phyloP scores from a whole-genome alignment of 2,329 filamentous ascomycete genomes.

The Pseudogymnoascus sp. region DNA sequence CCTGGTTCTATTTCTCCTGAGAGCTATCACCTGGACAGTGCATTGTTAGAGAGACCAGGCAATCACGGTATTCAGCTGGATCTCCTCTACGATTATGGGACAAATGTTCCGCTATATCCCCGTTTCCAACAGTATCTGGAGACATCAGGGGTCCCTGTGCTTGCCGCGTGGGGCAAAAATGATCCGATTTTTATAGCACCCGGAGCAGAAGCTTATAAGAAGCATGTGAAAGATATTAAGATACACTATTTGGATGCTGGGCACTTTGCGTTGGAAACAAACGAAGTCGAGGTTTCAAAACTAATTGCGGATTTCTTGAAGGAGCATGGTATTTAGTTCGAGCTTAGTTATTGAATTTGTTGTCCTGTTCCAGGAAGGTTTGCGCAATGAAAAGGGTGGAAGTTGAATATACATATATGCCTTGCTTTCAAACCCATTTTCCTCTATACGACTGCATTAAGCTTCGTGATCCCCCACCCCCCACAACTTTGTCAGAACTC shows the following conservation, averaged over 20 bases:
- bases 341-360: neutral
- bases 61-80: conserved; percentile 49
- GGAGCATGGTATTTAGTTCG: neutral
- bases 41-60: conserved; percentile 42
- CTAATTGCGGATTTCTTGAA: conserved; percentile 13
- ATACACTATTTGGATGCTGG: conserved; percentile 46
- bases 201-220: conserved; percentile 47
- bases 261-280: conserved; percentile 41
- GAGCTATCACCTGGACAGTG: conserved; percentile 40
- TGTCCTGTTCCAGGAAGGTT: neutral
- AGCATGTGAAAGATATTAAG: conserved; percentile 42
- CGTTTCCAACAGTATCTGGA: conserved; percentile 49
- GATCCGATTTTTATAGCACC: conserved; percentile 44
- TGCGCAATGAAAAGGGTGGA: neutral
- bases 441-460: too few relatives aligned
- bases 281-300: conserved; percentile 14
- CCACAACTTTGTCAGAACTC: too few relatives aligned
- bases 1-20: neutral
- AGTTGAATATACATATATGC: neutral
- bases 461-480: too few relatives aligned
- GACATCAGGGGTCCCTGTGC: conserved; percentile 41
- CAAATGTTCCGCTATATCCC: conserved; percentile 47
- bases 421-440: too few relatives aligned
- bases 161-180: conserved; percentile 53
- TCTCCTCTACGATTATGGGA: conserved; percentile 50